phyloP scores from a whole-genome alignment of 2,329 filamentous ascomycete genomes.

The Dryadomyces sulphureus region DNA sequence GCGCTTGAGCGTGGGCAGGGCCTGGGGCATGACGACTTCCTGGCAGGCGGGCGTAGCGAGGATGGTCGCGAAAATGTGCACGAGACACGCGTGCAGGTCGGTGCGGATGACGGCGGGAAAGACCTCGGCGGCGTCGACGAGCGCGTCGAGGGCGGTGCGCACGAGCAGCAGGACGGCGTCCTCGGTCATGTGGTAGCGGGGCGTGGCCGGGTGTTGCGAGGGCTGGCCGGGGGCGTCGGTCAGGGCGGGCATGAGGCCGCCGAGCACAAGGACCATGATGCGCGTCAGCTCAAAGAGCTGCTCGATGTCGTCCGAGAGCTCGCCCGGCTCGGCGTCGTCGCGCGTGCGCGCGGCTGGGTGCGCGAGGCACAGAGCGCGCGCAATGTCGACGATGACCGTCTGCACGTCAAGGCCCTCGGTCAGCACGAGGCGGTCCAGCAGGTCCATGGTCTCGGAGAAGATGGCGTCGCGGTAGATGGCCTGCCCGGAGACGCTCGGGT shows the following conservation, averaged over 20 bases:
- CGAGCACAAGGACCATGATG: conserved; percentile 86
- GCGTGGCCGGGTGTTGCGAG: conserved; percentile 21
- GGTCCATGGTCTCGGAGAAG: conserved; percentile 93
- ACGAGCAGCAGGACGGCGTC: conserved; percentile 78
- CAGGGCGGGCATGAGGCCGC: conserved; percentile 66
- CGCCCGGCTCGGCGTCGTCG: conserved; percentile 51
- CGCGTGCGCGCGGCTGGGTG: conserved; percentile 75
- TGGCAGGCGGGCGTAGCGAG: conserved; percentile 80
- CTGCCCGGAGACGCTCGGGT: conserved; percentile 87
- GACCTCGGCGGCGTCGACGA: conserved; percentile 88
- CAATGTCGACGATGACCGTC: conserved; percentile 85
- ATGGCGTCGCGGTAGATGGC: conserved; percentile 93
- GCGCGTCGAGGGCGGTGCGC: conserved; percentile 64
- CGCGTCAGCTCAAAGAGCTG: conserved; percentile 93
- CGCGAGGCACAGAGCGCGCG: conserved; percentile 73
- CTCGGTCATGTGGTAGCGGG: conserved; percentile 55
- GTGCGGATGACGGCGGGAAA: conserved; percentile 95
- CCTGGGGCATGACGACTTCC: conserved; percentile 73
- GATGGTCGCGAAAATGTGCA: conserved; percentile 92
- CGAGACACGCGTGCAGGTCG: conserved; percentile 87
- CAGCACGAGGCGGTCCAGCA: conserved; percentile 79
- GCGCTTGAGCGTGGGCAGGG: conserved; percentile 78
- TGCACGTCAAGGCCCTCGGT: conserved; percentile 86
- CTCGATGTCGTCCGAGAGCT: conserved; percentile 91
- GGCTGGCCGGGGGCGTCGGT: not conserved